These are phyloP conservation scores for Pseudocercospora fuligena DNA, from an alignment of 2,329 filamentous ascomycete species.

Conservation along the genomic window DNA sequence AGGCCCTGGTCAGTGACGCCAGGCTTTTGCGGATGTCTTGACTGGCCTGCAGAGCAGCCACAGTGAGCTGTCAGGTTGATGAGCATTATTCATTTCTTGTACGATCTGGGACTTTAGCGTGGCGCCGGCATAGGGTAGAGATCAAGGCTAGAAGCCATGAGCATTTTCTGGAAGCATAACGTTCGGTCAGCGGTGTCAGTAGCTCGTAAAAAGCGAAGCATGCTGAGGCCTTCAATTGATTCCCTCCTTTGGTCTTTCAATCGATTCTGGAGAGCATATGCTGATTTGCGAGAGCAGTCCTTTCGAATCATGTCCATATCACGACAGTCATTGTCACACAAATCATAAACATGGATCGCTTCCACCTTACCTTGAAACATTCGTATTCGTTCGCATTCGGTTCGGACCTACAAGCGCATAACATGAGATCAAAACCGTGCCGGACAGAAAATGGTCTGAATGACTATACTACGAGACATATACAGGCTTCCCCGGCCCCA, in stretches of 20 bases:
- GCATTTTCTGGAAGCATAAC: slow-evolving; percentile 8
- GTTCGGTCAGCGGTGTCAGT: background rate
- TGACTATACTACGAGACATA: too few species aligned
- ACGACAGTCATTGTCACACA: too few species aligned
- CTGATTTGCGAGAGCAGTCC: background rate
- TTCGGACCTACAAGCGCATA: too few species aligned
- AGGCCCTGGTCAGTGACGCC: slow-evolving; percentile 3
- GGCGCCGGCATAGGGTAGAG: slow-evolving; percentile 1
- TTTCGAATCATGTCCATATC: too few species aligned
- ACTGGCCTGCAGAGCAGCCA: background rate
- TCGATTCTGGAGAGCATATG: background rate
- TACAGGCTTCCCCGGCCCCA: too few species aligned
- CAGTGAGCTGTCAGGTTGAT: background rate
- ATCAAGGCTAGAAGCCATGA: background rate
- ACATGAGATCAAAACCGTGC: too few species aligned
- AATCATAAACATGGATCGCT: too few species aligned
- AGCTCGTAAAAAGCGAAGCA: background rate
- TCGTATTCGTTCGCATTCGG: too few species aligned
- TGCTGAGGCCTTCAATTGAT: background rate
- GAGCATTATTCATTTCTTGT: slow-evolving; percentile 9
- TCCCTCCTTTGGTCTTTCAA: background rate
- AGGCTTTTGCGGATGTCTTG: slow-evolving; percentile 1
- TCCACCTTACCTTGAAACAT: too few species aligned
- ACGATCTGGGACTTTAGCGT: slow-evolving; percentile 6
- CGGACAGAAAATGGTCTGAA: too few species aligned